A percentile compares a stretch with the other conserved stretches of the same genome.
phyloP scores from a whole-genome alignment of 2,329 filamentous ascomycete species.

The Cercospora beticola region DNA sequence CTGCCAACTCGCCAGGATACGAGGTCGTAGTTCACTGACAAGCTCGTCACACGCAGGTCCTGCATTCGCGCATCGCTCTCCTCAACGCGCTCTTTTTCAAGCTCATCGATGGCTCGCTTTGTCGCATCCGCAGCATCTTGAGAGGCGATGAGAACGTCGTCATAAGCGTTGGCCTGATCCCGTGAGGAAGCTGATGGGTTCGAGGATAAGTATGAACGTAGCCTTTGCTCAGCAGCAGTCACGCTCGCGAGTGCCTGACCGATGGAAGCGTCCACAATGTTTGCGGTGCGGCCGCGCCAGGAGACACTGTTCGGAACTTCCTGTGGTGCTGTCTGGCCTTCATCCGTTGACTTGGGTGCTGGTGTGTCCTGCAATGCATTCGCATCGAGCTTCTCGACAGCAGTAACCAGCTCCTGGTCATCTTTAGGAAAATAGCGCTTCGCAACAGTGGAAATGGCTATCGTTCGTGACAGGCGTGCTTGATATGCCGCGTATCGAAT shows the following conservation, averaged over 20 bases:
- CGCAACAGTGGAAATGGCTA: slow-evolving; percentile 75
- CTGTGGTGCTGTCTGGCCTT: slow-evolving; percentile 28
- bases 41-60: slow-evolving; percentile 84
- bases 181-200: slow-evolving; percentile 44
- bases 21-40: slow-evolving; percentile 90
- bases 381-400: slow-evolving; percentile 70
- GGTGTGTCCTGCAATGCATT: slow-evolving; percentile 61
- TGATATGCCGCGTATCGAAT: slow-evolving; percentile 95
- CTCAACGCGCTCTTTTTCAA: slow-evolving; percentile 77
- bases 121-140: slow-evolving; percentile 94
- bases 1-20: slow-evolving; percentile 93
- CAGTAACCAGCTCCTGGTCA: slow-evolving; percentile 60
- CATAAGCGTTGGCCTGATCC: slow-evolving; percentile 82
- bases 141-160: slow-evolving; percentile 82
- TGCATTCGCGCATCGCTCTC: slow-evolving; percentile 87
- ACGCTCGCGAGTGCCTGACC: slow-evolving; percentile 77
- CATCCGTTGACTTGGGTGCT: slow-evolving; percentile 29
- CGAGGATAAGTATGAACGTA: slow-evolving; percentile 50
- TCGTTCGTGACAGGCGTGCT: slow-evolving; percentile 79
- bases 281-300: slow-evolving; percentile 83
- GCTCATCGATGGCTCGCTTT: slow-evolving; percentile 88
- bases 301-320: slow-evolving; percentile 70
- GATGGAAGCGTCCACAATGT: slow-evolving; percentile 89
- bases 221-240: slow-evolving; percentile 52
- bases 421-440: slow-evolving; percentile 72